These are phyloP conservation scores for Melampsora occidentalis DNA, from an alignment of 1,284 basidiomycete genomes.

Conservation along the genomic window DNA sequence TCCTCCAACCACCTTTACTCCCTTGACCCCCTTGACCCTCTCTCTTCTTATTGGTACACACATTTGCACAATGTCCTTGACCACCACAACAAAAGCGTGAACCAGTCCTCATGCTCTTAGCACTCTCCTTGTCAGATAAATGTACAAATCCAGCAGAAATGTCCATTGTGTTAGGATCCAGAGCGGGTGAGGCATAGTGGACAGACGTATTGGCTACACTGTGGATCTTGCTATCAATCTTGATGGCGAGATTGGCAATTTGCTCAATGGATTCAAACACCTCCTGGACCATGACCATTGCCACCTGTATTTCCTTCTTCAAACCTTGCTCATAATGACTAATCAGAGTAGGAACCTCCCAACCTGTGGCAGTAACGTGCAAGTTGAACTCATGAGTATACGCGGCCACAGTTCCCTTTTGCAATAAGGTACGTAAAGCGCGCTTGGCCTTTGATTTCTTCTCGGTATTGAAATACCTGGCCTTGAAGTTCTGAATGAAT, in stretches of 20 bases:
- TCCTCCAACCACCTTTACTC: neutral
- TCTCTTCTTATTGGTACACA: neutral
- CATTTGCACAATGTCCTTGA: neutral
- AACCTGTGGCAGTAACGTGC: neutral
- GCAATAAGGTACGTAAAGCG: neutral
- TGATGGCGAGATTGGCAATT: too few relatives aligned
- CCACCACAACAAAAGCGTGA: neutral
- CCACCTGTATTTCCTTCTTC: neutral
- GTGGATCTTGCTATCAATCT: neutral
- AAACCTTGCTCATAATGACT: conserved; percentile 3
- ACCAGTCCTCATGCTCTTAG: neutral
- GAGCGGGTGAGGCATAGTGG: neutral
- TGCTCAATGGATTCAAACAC: too few relatives aligned
- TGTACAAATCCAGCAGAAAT: neutral
- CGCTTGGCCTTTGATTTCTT: too few relatives aligned
- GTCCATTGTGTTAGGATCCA: neutral
- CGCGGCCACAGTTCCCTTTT: neutral
- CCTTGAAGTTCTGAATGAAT: neutral
- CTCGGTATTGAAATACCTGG: too few relatives aligned
- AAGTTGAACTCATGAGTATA: conserved; percentile 20
- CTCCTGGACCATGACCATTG: too few relatives aligned
- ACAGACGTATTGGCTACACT: neutral
- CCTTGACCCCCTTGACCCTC: neutral
- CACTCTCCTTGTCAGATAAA: neutral
- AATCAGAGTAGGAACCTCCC: neutral